phyloP scores from a whole-genome alignment of 1,284 basidiomycete genomes.

The Fomes fomentarius region DNA sequence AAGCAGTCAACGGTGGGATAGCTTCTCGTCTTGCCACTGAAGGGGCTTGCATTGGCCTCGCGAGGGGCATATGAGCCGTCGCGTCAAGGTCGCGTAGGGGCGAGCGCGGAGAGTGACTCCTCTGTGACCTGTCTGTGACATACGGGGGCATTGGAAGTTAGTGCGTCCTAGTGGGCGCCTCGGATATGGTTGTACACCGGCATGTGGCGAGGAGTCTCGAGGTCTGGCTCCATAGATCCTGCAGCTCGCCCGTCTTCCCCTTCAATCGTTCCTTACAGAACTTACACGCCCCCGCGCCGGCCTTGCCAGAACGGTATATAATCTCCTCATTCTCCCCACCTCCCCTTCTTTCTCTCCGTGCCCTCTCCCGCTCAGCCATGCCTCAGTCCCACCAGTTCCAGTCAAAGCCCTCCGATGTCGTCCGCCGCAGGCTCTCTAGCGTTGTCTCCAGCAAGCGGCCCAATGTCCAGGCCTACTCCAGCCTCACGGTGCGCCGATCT shows the following conservation, averaged over 20 bases:
- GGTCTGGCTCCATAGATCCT: conserved; percentile 3
- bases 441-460: conserved; percentile 51
- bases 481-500: conserved; percentile 56
- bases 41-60: neutral
- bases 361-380: conserved; percentile 38
- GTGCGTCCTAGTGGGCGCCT: neutral
- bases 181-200: neutral
- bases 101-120: neutral
- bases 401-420: conserved; percentile 62
- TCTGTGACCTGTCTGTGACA: conserved; percentile 12
- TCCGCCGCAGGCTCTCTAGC: conserved; percentile 69
- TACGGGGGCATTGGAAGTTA: neutral
- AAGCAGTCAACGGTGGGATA: conserved; percentile 6
- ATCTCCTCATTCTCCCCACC: conserved; percentile 20
- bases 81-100: neutral
- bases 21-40: no score
- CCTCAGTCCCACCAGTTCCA: conserved; percentile 50
- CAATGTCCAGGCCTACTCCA: conserved; percentile 56
- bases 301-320: conserved; percentile 19
- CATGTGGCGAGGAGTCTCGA: conserved; percentile 2
- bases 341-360: neutral
- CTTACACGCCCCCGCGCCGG: conserved; percentile 4
- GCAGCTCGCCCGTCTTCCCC: neutral
- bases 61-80: no score
- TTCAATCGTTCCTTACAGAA: conserved; percentile 1